Percentiles rank a stretch among this genome's conserved stretches.
Conservation (phyloP, 768 basidiomycete genomes). For the Hemileccinum rubropunctum region DNA sequence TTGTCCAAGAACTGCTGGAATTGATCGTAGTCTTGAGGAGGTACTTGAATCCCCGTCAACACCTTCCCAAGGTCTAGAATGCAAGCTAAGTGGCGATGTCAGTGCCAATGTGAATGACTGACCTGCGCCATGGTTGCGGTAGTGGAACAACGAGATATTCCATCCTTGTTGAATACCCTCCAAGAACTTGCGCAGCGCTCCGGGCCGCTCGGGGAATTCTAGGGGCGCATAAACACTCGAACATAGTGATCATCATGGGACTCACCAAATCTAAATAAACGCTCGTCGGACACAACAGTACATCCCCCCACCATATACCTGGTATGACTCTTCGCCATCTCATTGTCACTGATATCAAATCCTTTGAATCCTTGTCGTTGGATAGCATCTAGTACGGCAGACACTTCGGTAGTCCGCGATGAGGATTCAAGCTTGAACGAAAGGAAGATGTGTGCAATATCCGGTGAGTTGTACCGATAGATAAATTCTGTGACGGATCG, state of each 20-base stretch:
- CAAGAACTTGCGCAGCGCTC: constrained; percentile 88
- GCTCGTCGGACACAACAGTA: constrained; percentile 73
- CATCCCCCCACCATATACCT: constrained; percentile 94
- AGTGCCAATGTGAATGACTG: constrained; percentile 26
- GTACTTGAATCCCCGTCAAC: constrained; percentile 91
- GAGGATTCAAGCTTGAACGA: constrained; percentile 79
- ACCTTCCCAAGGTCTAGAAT: constrained; percentile 87
- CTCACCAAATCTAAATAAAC: constrained; percentile 91
- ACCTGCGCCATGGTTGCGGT: constrained; percentile 97
- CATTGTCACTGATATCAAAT: constrained; percentile 89
- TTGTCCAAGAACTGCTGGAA: constrained; percentile 76
- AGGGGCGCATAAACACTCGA: constrained; percentile 1
- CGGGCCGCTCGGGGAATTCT: constrained; percentile 97
- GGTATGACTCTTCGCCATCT: constrained; percentile 92
- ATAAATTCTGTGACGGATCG: constrained; percentile 94
- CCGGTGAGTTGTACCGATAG: constrained; percentile 79
- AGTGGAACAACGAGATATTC: constrained; percentile 98
- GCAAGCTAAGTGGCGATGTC: constrained; percentile 1
- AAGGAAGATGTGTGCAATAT: constrained; percentile 80
- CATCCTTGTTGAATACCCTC: constrained; percentile 77
- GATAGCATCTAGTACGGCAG: constrained; percentile 61
- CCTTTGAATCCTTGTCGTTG: constrained; percentile 72
- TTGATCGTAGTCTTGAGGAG: constrained; percentile 56
- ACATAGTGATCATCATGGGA: constrained; percentile 8
- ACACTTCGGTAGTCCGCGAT: constrained; percentile 56